These are phyloP conservation scores for Amborella trichopoda DNA, from an alignment of 164 flowering plant genomes.

Conservation along the genomic window DNA sequence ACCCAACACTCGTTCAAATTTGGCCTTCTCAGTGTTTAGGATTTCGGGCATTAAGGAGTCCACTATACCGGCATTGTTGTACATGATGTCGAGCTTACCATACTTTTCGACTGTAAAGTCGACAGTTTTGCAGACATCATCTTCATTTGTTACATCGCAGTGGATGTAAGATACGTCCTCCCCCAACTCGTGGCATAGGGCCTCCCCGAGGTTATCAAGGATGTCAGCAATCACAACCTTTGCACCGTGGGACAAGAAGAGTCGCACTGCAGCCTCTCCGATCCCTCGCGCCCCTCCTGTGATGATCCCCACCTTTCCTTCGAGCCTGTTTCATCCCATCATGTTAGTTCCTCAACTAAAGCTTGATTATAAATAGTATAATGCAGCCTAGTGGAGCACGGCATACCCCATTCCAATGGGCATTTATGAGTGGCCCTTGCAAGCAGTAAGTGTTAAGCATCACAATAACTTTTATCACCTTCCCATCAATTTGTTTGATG, in stretches of 20 bases:
- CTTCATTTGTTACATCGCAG: constrained; percentile 42
- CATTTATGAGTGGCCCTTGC: no score
- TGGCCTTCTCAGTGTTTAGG: constrained; percentile 33
- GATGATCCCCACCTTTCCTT: constrained; percentile 64
- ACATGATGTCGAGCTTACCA: constrained; percentile 57
- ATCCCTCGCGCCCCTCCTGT: constrained; percentile 72
- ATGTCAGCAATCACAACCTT: constrained; percentile 50
- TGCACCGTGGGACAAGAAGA: constrained; percentile 54
- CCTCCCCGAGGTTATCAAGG: constrained; percentile 20
- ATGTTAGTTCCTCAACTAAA: no score
- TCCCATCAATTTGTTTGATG: no score
- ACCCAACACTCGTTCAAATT: constrained; percentile 46
- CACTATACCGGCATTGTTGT: constrained; percentile 58
- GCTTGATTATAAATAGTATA: no score
- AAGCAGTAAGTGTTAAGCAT: no score
- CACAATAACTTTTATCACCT: no score
- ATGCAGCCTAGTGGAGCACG: no score
- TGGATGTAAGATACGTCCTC: constrained; percentile 28
- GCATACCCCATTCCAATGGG: no score
- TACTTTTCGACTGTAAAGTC: constrained; percentile 26
- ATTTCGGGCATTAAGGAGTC: constrained; percentile 35
- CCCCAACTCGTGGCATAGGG: constrained; percentile 25
- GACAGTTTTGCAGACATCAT: constrained; percentile 37
- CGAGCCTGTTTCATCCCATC: constrained; percentile 33
- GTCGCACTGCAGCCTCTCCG: constrained; percentile 50